phyloP scores from a whole-genome alignment of 2,329 filamentous ascomycete species.

The Knufia petricola region DNA sequence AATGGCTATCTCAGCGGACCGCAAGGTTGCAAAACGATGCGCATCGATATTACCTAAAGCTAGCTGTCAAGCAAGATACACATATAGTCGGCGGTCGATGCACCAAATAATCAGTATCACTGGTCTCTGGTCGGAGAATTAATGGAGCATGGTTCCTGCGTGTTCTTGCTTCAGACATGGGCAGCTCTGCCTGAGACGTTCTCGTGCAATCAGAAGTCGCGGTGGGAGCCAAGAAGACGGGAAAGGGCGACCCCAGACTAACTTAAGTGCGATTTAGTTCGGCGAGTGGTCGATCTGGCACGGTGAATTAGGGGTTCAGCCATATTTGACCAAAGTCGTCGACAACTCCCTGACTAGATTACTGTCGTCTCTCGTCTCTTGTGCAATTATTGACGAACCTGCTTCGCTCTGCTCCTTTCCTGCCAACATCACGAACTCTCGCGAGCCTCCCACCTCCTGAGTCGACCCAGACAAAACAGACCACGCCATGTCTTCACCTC shows the following conservation, averaged over 20 bases:
- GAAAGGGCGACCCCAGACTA: slow-evolving; percentile 18
- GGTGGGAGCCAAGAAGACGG: slow-evolving; percentile 11
- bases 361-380: neutral
- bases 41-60: too few relatives aligned
- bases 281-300: slow-evolving; percentile 7
- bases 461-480: neutral
- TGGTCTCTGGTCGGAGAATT: neutral
- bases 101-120: neutral
- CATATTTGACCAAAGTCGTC: neutral
- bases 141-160: neutral
- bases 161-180: too few relatives aligned
- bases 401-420: neutral
- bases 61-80: too few relatives aligned
- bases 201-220: slow-evolving; percentile 6
- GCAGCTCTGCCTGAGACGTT: too few relatives aligned
- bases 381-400: neutral
- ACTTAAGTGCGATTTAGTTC: slow-evolving; percentile 3
- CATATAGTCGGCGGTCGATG: too few relatives aligned
- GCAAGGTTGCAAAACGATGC: too few relatives aligned
- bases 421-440: neutral
- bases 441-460: slow-evolving; percentile 6
- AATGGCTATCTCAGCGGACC: too few relatives aligned
- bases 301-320: slow-evolving; percentile 9
- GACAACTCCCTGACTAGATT: slow-evolving; percentile 2
- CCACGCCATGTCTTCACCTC: slow-evolving; percentile 20